Evolutionary conservation across 2,329 filamentous ascomycete genomes (phyloP).

Genomic region (Gnomoniopsis sp.): DNA sequence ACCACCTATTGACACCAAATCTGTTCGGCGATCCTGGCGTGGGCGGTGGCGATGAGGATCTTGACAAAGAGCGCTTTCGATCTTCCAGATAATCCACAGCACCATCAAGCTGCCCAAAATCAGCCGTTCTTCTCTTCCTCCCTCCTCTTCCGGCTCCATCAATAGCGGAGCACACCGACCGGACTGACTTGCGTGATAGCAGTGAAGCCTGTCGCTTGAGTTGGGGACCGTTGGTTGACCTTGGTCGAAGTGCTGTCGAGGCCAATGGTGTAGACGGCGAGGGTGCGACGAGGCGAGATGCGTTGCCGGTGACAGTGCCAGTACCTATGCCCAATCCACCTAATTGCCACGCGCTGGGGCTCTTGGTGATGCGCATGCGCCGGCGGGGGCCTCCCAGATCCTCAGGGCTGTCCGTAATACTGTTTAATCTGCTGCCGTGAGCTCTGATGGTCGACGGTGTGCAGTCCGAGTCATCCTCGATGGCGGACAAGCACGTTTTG

Average conservation of each 20-base stretch:
- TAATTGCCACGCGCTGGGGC: slow-evolving; percentile 14
- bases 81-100: not conserved
- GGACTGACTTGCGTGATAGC: slow-evolving; percentile 16
- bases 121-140: slow-evolving; percentile 1
- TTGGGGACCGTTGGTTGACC: slow-evolving; percentile 23
- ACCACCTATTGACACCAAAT: slow-evolving; percentile 32
- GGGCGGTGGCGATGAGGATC: slow-evolving; percentile 21
- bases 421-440: not conserved
- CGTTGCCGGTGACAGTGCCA: not conserved
- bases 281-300: not conserved
- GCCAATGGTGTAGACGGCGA: slow-evolving; percentile 2
- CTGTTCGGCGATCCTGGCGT: slow-evolving; percentile 10
- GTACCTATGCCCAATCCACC: not conserved
- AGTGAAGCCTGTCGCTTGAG: slow-evolving; percentile 19
- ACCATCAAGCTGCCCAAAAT: not conserved
- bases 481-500: slow-evolving; percentile 2
- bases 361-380: slow-evolving; percentile 15
- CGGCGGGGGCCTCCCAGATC: not conserved
- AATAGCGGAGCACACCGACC: slow-evolving; percentile 11
- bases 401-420: not conserved
- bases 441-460: slow-evolving; percentile 5
- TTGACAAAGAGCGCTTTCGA: slow-evolving; percentile 11
- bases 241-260: slow-evolving; percentile 16
- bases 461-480: slow-evolving; percentile 13
- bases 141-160: not conserved